Conservation (phyloP, 768 basidiomycete species). For the Aureoboletus auriporus region DNA sequence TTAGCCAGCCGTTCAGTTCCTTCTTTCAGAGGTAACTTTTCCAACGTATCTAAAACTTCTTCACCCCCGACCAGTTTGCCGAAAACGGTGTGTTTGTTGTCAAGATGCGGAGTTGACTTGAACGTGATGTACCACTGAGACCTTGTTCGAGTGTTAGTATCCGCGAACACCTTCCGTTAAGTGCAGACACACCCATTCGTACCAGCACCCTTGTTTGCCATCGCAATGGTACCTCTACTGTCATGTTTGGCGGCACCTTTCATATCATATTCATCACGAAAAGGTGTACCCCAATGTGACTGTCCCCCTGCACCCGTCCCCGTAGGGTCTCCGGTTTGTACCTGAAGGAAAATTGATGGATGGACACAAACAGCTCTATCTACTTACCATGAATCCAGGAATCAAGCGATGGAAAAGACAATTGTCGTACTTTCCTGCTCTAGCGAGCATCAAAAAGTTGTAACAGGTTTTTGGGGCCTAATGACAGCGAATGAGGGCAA, state of each 20-base stretch:
- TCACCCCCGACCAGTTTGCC: conserved; percentile 97
- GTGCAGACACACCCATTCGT: conserved; percentile 67
- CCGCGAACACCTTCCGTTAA: not conserved
- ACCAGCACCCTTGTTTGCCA: conserved; percentile 93
- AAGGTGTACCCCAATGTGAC: conserved; percentile 92
- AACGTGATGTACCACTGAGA: conserved; percentile 96
- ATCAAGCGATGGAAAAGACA: conserved; percentile 90
- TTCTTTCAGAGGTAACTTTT: conserved; percentile 74
- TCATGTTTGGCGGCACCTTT: conserved; percentile 90
- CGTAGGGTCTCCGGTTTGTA: conserved; percentile 98
- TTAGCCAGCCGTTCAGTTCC: conserved; percentile 87
- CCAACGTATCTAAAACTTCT: conserved; percentile 81
- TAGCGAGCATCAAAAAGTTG: conserved; percentile 94
- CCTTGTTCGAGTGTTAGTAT: conserved; percentile 34
- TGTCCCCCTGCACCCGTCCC: conserved; percentile 93
- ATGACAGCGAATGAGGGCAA: not conserved
- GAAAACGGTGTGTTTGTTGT: conserved; percentile 94
- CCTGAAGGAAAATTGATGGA: conserved; percentile 40
- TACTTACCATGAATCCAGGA: conserved; percentile 87
- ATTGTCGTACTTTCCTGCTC: conserved; percentile 85
- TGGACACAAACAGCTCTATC: not conserved
- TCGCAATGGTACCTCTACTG: conserved; percentile 77
- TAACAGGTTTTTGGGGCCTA: conserved; percentile 98
- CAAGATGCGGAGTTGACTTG: conserved; percentile 74
- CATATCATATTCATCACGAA: conserved; percentile 89